phyloP scores from a whole-genome alignment of 83 land plant species.

The Picea mariana region DNA sequence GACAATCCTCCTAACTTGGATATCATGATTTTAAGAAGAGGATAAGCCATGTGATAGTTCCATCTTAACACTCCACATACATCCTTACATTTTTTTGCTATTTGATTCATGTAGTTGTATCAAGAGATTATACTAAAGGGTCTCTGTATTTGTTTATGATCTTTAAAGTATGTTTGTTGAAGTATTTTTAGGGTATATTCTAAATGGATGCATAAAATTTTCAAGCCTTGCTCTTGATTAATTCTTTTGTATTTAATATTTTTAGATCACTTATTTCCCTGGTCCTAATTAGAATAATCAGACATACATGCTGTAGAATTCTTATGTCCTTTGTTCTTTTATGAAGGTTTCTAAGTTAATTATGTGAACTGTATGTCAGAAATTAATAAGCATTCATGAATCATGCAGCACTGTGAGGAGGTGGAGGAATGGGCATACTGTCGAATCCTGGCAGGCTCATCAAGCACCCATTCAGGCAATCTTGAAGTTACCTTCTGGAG shows the following conservation, averaged over 20 bases:
- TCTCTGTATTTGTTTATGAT: too few relatives aligned
- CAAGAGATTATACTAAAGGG: too few relatives aligned
- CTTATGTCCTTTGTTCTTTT: not conserved
- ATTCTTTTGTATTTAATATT: not conserved
- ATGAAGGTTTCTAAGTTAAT: not conserved
- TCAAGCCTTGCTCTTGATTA: too few relatives aligned
- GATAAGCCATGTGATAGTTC: not conserved
- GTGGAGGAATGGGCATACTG: constrained; percentile 71
- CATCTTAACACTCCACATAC: not conserved
- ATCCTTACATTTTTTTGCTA: not conserved
- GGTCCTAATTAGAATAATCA: not conserved
- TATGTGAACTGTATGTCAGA: not conserved
- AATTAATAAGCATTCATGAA: not conserved
- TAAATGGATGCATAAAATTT: too few relatives aligned
- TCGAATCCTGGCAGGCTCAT: constrained; percentile 82
- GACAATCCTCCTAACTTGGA: not conserved
- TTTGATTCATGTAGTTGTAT: not conserved
- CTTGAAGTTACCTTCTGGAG: constrained; percentile 73
- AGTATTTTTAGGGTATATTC: too few relatives aligned
- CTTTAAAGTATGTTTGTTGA: too few relatives aligned
- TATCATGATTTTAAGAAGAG: not conserved
- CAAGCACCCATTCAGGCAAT: constrained; percentile 81
- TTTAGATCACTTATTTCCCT: not conserved
- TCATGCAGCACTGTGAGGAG: constrained; percentile 72
- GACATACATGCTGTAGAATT: not conserved